Evolutionary conservation across 345 rosid species (phyloP).

Genomic region (Rhodomyrtus tomentosa): DNA sequence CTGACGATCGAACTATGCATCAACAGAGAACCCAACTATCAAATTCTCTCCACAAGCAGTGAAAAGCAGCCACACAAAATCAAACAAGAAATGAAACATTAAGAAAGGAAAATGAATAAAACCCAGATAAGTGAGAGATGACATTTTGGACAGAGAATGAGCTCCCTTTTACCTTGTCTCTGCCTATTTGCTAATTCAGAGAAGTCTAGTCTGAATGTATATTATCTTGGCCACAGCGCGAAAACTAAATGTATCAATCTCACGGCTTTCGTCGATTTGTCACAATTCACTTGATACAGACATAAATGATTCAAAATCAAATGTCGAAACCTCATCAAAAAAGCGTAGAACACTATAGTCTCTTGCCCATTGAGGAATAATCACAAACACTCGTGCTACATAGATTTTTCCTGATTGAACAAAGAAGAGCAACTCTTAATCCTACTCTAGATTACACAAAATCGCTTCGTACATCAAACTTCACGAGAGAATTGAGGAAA

Average conservation of each 20-base stretch:
- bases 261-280: rapidly evolving
- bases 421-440: background rate
- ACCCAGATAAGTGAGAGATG: background rate
- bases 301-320: background rate
- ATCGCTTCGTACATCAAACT: background rate
- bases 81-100: background rate
- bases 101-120: too few relatives aligned
- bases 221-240: background rate
- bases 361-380: background rate
- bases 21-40: too few relatives aligned
- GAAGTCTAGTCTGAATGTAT: background rate
- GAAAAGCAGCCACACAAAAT: background rate
- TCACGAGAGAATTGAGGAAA: background rate
- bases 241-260: background rate
- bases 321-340: background rate
- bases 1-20: too few relatives aligned
- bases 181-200: background rate
- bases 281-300: background rate
- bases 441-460: background rate
- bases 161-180: background rate
- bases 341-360: background rate
- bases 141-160: background rate
- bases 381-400: background rate
- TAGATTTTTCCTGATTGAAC: background rate
- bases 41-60: too few relatives aligned